Conservation (phyloP, 1,284 basidiomycete genomes). For the Puccinia polysora region DNA sequence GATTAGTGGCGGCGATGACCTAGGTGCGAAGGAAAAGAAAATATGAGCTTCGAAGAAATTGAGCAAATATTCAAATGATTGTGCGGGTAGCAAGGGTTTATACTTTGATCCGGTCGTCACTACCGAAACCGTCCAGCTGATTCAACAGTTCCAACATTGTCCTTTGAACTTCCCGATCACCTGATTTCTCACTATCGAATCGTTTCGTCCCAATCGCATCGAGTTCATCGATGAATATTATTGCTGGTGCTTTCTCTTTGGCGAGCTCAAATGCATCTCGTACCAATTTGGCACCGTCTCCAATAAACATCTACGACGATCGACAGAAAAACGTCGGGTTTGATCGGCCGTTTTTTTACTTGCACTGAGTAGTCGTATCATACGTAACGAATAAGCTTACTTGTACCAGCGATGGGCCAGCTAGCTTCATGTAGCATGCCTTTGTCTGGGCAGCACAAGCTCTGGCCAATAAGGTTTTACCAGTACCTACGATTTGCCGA, state of each 20-base stretch:
- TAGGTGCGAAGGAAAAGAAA: conserved; percentile 52
- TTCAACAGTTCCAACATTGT: conserved; percentile 99
- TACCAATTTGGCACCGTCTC: conserved; percentile 92
- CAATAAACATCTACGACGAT: conserved; percentile 66
- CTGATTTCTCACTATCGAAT: conserved; percentile 95
- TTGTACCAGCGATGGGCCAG: conserved; percentile 70
- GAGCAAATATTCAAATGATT: not conserved
- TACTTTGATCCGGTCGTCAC: conserved; percentile 93
- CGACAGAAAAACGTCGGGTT: not conserved
- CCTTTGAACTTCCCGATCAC: conserved; percentile 96
- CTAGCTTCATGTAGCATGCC: conserved; percentile 73
- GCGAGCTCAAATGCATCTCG: conserved; percentile 95
- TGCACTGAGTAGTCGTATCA: not conserved
- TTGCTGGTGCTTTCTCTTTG: conserved; percentile 94
- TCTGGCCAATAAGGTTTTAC: conserved; percentile 70
- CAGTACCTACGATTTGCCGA: conserved; percentile 59
- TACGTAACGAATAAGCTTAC: conserved; percentile 47
- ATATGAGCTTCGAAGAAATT: no score
- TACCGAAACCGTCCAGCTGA: conserved; percentile 75
- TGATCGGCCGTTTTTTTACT: not conserved
- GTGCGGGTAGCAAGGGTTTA: conserved; percentile 45
- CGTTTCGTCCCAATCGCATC: conserved; percentile 98
- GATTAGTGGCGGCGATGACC: conserved; percentile 98
- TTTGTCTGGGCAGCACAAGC: conserved; percentile 77
- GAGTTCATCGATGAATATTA: conserved; percentile 99